Evolutionary conservation across 495 filamentous ascomycete species (phyloP).

Genomic region (Podospora pseudoanserina): DNA sequence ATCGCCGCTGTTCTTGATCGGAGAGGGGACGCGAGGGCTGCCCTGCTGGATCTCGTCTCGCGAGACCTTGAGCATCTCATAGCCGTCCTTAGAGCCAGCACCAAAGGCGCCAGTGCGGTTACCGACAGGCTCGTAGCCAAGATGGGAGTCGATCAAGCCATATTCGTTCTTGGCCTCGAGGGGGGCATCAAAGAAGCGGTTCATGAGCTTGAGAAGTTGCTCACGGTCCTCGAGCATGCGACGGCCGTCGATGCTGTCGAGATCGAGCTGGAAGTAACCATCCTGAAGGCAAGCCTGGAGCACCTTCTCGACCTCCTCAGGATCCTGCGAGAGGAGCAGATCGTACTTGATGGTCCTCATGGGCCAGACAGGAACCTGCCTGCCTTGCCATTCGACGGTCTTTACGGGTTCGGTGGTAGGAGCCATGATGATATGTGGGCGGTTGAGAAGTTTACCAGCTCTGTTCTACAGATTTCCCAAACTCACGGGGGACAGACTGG

Average conservation of each 20-base stretch:
- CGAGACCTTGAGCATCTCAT: conserved; percentile 54
- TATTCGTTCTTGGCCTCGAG: conserved; percentile 50
- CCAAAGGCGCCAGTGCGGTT: conserved; percentile 46
- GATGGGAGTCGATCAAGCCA: conserved; percentile 44
- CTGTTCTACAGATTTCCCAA: background rate
- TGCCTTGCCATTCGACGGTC: conserved; percentile 50
- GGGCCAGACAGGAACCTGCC: conserved; percentile 48
- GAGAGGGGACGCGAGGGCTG: conserved; percentile 41
- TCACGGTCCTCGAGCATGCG: conserved; percentile 45
- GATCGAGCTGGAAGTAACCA: conserved; percentile 57
- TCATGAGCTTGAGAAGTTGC: conserved; percentile 49
- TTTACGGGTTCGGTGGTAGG: conserved; percentile 37
- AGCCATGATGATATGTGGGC: conserved; percentile 33
- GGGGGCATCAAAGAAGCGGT: conserved; percentile 49
- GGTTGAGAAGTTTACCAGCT: conserved; percentile 2
- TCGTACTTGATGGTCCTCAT: conserved; percentile 49
- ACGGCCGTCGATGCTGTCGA: conserved; percentile 46
- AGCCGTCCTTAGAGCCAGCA: conserved; percentile 48
- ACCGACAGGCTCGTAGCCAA: conserved; percentile 52
- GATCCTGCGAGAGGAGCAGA: conserved; percentile 47
- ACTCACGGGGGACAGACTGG: background rate
- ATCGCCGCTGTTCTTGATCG: conserved; percentile 48
- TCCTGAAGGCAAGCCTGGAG: conserved; percentile 45
- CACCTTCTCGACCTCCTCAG: conserved; percentile 47
- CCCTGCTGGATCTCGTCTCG: conserved; percentile 48